phyloP scores from a whole-genome alignment of 2,329 filamentous ascomycete genomes.

The Penicillium paneum region DNA sequence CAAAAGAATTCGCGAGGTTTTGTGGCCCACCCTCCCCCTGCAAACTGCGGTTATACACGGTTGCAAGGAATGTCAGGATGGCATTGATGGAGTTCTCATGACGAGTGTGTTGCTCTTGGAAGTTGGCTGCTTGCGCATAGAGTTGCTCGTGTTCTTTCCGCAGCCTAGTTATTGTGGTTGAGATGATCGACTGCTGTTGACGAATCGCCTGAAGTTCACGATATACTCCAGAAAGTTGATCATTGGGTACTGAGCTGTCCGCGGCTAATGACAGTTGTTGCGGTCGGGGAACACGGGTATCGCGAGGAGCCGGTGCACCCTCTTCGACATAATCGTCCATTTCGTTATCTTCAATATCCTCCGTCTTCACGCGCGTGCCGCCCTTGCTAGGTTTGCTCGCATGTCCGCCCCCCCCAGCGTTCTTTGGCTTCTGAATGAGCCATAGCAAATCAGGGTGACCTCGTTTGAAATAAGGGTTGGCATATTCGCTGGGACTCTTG shows the following conservation, averaged over 20 bases:
- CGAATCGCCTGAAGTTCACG: conserved; percentile 79
- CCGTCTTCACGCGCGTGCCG: conserved; percentile 45
- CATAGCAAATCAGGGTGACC: conserved; percentile 89
- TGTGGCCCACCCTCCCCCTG: conserved; percentile 74
- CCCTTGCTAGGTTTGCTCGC: conserved; percentile 51
- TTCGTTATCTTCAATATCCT: conserved; percentile 60
- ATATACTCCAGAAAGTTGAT: conserved; percentile 74
- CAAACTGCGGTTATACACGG: conserved; percentile 90
- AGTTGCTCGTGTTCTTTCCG: conserved; percentile 83
- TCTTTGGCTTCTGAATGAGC: conserved; percentile 95
- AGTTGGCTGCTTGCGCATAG: conserved; percentile 81
- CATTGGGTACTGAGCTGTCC: conserved; percentile 53
- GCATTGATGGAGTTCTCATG: conserved; percentile 98
- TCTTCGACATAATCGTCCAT: conserved; percentile 59
- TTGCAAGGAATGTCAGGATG: conserved; percentile 95
- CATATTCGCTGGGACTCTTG: conserved; percentile 97
- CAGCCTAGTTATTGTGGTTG: conserved; percentile 73
- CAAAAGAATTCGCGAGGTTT: conserved; percentile 81
- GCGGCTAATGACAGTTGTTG: conserved; percentile 45
- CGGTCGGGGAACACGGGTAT: conserved; percentile 33
- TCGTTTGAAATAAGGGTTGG: conserved; percentile 91
- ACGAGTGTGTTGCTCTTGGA: conserved; percentile 89
- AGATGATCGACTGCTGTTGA: conserved; percentile 82
- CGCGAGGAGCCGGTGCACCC: conserved; percentile 29
- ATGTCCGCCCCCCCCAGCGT: conserved; percentile 52